Evolutionary conservation across 2,329 filamentous ascomycete genomes (phyloP), one percentile per base, ranked within the genome.

Genomic region (Aspergillus thermomutatus): DNA sequence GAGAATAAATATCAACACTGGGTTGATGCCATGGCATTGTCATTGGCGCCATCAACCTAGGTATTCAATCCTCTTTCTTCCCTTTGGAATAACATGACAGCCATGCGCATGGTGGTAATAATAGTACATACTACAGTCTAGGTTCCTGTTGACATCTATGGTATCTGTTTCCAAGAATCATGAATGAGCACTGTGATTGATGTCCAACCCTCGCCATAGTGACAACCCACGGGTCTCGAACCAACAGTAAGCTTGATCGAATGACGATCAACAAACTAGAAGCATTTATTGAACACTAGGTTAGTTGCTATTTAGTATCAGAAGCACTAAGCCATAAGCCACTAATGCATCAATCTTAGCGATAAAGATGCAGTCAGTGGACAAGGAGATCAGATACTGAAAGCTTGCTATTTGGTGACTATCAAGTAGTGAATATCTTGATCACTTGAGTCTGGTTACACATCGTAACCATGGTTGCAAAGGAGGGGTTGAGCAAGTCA

Each of bases 401-500:
- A 37, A 37, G 17, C 31, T 37, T 37, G 31, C 14, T 34, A 14
- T 4, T 31, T 7, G 11, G 11, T 34, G 31, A 7, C 6, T 17
- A 7, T 4, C 14, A 7, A 21, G 8, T 21, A 19, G 9, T 6
- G 4, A 23, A 43, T 19, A 17, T 21, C 40, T 21, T 21, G 4
- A 19, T 43, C n/a, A 43, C n/a, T 43, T 23, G 40, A 43, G n/a
- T 17, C 7, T 21, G 3, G 21, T 19, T 43, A 43, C 40, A 19
- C 40, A 9, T n/a, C 19, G 11, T 23, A 46, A 46, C 43, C 43
- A 46, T 46, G 43, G 43, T 23, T 23, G n/a, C 21, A 14, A 46
- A 23, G 50, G 57, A 59, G 54, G 57, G 57, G 54, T 52, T 49
- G 50, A 50, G 23, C 43, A 46, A 14, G 41, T 23, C 41, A 23